Base-by-base conservation (phyloP, 2,329 filamentous ascomycete genomes). In the Xylaria arbuscula region DNA sequence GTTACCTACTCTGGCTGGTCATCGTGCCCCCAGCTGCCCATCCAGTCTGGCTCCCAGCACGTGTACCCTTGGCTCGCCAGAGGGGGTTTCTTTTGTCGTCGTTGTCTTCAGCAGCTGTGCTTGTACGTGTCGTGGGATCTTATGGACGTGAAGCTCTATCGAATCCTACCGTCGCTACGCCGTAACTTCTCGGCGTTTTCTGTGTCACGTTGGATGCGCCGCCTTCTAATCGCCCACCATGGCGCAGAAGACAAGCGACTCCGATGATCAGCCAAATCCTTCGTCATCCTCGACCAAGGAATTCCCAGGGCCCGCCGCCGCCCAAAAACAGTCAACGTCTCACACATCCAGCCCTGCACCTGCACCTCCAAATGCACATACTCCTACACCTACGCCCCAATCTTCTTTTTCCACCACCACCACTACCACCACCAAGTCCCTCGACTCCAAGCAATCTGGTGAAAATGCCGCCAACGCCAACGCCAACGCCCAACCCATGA, bases 401-500 rank as follows among this genome's bases (percentile, higher is more conserved):
- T 60, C 55, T 59, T 74, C 71, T 36, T 61, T 55, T 34, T 51
- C 67, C 51, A 48, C 69, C 56, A 42, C 63, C 51, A 56, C 47
- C n/a, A 54, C 48, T 36, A 36, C 40, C 40, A 60, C 53, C 40
- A 53, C 70, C 62, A 76, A 73, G 61, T 38, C 70, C 32, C 62
- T 62, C 56, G 70, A 75, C 68, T 70, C 73, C 45, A 76, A 76
- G 67, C 70, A 73, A 51, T 62, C 74, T 58, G 73, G 72, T 61
- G 76, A 77, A 71, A 74, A 76, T 78, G 76, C 74, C 70, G 75
- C 78, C 63, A 77, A 80, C 74, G 80, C 78, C 62, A 77, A 80
- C 74, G 80, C 77, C 62, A 78, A 80, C 73, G 80, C 82, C 19
- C 81, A 83, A 67, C 78, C 83, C 70, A 84, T 86, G 83, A 83